phyloP scores from a whole-genome alignment of 202 grass and related monocot species.

The Brachypodium distachyon region DNA sequence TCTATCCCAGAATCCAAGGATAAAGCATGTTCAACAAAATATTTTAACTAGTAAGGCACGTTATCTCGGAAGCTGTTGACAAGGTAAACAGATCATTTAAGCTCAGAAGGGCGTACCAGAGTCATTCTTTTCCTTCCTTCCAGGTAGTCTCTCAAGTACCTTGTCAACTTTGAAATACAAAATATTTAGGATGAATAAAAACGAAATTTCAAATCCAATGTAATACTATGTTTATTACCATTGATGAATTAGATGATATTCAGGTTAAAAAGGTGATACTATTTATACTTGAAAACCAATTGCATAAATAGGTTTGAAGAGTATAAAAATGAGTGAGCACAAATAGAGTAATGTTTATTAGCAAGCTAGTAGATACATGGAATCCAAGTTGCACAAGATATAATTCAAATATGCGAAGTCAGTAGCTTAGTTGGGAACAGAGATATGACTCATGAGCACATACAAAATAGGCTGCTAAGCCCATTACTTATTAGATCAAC shows the following conservation, averaged over 20 bases:
- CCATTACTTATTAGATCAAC: neutral
- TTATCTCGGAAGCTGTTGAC: neutral
- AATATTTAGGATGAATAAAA: constrained; percentile 19
- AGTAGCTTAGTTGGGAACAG: neutral
- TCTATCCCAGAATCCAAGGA: neutral
- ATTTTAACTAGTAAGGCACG: neutral
- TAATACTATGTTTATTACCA: neutral
- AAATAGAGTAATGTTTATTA: neutral
- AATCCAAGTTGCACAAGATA: neutral
- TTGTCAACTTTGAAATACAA: constrained; percentile 61
- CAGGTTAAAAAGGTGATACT: neutral
- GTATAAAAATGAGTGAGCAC: neutral
- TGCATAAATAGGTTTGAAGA: neutral
- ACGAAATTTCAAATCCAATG: neutral
- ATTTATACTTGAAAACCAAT: neutral
- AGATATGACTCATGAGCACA: neutral
- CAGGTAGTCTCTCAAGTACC: constrained; percentile 85
- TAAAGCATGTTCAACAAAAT: neutral
- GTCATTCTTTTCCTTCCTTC: constrained; percentile 92
- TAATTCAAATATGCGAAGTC: neutral
- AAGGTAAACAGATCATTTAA: constrained; percentile 10
- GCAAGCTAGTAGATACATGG: neutral
- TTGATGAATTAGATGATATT: neutral
- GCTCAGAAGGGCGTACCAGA: constrained; percentile 45
- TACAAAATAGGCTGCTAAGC: neutral